Evolutionary conservation across 176 grass and related monocot genomes (phyloP).

Genomic region (Phoenix dactylifera): DNA sequence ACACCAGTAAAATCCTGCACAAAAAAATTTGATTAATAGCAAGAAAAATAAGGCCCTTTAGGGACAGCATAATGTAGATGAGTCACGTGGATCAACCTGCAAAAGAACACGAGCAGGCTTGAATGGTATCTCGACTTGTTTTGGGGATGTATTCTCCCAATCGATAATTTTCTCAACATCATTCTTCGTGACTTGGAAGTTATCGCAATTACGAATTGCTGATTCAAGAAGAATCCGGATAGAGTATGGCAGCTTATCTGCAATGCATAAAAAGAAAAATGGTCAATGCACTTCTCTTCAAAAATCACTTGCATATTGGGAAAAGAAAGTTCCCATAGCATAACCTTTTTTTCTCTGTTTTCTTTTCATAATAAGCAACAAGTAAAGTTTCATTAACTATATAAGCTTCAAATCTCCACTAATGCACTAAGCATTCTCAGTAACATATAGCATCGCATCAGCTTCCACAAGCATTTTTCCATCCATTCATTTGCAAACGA

Average conservation of each 20-base stretch:
- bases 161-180: conserved; percentile 42
- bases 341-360: too few relatives aligned
- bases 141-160: conserved; percentile 30
- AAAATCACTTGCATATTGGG: too few relatives aligned
- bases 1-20: conserved; percentile 41
- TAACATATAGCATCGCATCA: too few relatives aligned
- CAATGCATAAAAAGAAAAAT: background rate
- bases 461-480: too few relatives aligned
- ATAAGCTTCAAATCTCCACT: too few relatives aligned
- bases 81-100: conserved; percentile 8
- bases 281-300: too few relatives aligned
- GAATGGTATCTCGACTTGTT: conserved; percentile 36
- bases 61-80: too few relatives aligned
- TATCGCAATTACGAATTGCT: conserved; percentile 33
- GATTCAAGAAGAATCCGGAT: conserved; percentile 35
- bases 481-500: too few relatives aligned
- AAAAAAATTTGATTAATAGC: background rate
- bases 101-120: conserved; percentile 46
- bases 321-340: too few relatives aligned
- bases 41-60: background rate
- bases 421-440: too few relatives aligned
- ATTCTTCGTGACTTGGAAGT: conserved; percentile 31
- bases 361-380: too few relatives aligned
- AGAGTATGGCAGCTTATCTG: conserved; percentile 12
- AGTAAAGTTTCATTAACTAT: too few relatives aligned